phyloP scores from a whole-genome alignment of 192 early-diverging fungal species.

The Coemansia sp. region DNA sequence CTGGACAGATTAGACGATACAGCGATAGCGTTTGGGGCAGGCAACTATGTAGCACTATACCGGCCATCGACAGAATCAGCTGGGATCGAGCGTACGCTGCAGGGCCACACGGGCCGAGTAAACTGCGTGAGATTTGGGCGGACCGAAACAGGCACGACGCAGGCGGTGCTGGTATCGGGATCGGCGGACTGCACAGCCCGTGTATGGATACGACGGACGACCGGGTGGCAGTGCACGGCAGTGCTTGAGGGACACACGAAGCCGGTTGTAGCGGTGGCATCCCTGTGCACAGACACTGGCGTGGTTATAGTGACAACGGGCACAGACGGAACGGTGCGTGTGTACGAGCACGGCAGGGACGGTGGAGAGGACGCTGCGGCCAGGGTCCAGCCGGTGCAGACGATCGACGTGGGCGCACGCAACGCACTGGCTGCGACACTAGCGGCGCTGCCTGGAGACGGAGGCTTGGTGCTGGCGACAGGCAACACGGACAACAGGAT shows the following conservation, averaged over 20 bases:
- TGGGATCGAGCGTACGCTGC: constrained; percentile 62
- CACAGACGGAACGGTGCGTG: constrained; percentile 32
- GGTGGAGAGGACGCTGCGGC: constrained; percentile 19
- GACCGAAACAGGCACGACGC: constrained; percentile 47
- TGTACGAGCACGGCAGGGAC: constrained; percentile 20
- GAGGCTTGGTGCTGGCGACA: constrained; percentile 68
- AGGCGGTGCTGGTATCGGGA: constrained; percentile 70
- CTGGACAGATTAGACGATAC: constrained; percentile 20
- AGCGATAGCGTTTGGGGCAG: constrained; percentile 69
- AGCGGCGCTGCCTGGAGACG: constrained; percentile 65
- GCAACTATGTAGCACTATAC: constrained; percentile 70
- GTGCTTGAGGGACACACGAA: constrained; percentile 67
- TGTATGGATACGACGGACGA: constrained; percentile 60
- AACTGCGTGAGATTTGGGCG: constrained; percentile 74
- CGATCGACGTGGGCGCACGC: constrained; percentile 63
- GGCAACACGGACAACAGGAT: constrained; percentile 82
- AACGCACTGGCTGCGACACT: constrained; percentile 71
- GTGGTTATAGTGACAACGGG: constrained; percentile 16
- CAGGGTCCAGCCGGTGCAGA: constrained; percentile 62
- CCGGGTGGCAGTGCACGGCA: constrained; percentile 65
- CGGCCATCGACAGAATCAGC: constrained; percentile 57
- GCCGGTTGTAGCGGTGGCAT: constrained; percentile 64
- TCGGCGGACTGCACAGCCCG: constrained; percentile 77
- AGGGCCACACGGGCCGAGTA: constrained; percentile 75
- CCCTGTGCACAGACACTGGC: background rate